phyloP scores from a whole-genome alignment of 129 eudicot species.

The Apium graveolens region DNA sequence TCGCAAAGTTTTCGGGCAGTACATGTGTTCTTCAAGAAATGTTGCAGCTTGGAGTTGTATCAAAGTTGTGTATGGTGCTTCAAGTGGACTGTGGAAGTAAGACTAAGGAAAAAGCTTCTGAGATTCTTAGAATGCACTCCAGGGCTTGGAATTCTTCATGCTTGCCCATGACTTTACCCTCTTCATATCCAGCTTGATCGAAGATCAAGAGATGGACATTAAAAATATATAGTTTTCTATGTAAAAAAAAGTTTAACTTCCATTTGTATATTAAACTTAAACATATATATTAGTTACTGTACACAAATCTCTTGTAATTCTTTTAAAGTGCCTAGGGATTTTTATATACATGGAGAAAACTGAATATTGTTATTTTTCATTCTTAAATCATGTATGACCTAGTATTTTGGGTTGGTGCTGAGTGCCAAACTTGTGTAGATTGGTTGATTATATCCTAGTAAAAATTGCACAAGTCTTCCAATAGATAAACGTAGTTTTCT shows the following conservation, averaged over 20 bases:
- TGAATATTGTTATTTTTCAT: no score
- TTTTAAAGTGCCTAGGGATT: not conserved
- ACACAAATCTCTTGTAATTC: not conserved
- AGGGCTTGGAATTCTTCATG: conserved; percentile 38
- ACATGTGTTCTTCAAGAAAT: conserved; percentile 32
- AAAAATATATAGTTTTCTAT: no score
- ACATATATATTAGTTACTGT: not conserved
- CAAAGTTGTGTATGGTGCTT: conserved; percentile 37
- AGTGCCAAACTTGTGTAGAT: no score
- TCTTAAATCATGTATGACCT: no score
- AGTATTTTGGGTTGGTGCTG: no score
- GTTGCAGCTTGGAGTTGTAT: conserved; percentile 39
- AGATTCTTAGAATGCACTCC: conserved; percentile 35
- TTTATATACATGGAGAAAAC: not conserved
- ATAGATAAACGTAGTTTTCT: no score
- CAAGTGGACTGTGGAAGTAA: conserved; percentile 40
- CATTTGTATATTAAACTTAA: not conserved
- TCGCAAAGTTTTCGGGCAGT: conserved; percentile 22
- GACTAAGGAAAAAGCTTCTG: conserved; percentile 33
- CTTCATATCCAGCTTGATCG: conserved; percentile 21
- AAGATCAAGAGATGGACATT: not conserved
- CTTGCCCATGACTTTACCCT: conserved; percentile 13
- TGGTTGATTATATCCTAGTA: no score
- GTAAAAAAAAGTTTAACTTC: not conserved
- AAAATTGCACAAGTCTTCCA: no score